Evolutionary conservation across 768 basidiomycete genomes (phyloP), one percentile per base, ranked within the genome.

Genomic region (Lactarius indigo): DNA sequence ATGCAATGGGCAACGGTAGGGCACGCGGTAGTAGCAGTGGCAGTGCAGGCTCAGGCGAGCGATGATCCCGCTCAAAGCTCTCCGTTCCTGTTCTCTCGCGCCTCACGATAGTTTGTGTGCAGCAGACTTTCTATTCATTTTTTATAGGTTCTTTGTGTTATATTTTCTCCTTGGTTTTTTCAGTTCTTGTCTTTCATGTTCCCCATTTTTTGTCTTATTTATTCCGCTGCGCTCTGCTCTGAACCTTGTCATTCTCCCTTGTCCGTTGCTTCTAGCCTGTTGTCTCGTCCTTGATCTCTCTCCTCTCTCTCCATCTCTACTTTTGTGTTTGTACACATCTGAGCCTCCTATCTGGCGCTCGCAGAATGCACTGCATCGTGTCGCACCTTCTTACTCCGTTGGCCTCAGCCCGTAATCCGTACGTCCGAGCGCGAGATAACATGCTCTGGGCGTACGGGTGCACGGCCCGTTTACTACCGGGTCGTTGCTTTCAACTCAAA

Each of bases 1-100:
- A 76, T 2, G 67, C 70, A 39, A 69, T 73, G 44, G 71, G 70
- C 39, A 72, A 74, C 44, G 70, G 63, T 23, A 39, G 64, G 44
- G 39, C 63, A 56, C 69, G 69, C 33, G 68, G 64, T 15, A 64
- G 64, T 5, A 60, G 60, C 33, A 65, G 61, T 54, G 64, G 66
- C 20, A 65, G 57, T 15, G 66, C 61, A 37, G 69, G 57, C 50
- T 68, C 62, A 61, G 72, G 54, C 61, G 65, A 62, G 50, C 55
- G 64, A 59, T 59, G 64, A 57, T 58, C 30, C 26, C 31, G 13
- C 50, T 20, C 12, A 12, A 57, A 33, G n/a, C 6, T 13, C 17
- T 64, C 31, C 15, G 18, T 55, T 55, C 54, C 23, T 56, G 8
- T 61, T 15, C 50, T 64, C 28, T 64, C 28, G 20, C 30, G 35